Base-by-base conservation (phyloP, 225 moss, liverwort and hornwort species). In the Lunularia cruciata region DNA sequence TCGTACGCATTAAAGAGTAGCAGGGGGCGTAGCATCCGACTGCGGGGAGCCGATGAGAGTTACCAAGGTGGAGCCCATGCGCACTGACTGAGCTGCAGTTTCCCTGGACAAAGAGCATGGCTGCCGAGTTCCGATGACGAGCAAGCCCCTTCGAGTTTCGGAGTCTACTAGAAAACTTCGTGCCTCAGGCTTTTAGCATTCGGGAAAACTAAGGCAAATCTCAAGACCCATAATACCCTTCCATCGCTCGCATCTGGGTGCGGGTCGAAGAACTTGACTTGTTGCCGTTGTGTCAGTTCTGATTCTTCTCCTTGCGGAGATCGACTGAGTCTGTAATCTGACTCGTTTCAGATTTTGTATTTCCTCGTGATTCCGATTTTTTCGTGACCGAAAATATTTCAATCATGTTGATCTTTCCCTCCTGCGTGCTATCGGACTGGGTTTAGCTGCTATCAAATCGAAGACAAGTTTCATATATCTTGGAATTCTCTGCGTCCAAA, bases 321-420 rank as follows among this genome's bases (percentile, higher is more conserved):
- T 60, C 60, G 61, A 61, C 7, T 6, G 61, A 26, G 38, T 39
- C 11, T 61, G 22, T 40, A 4, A 14, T 43, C 12, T 43, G 9
- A 65, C 46, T 28, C 5, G 13, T 30, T 47, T 31, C 26, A 25
- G 37, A 31, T 1, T 65, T 47, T 8, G 26, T 19, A 47, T 19
- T 37, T 51, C 34, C 28, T 45, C 27, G 40, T 26, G 42, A 42
- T 63, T 43, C 43, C 42, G 28, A 12, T 27, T 27, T 67, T 11
- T 1, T 34, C 8, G 42, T 8, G n/a, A n/a, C 28, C 35, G n/a
- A n/a, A 34, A 20, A 33, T 49, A n/a, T 47, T 5, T n/a, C 10
- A 33, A 67, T 34, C n/a, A 67, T 67, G 67, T 67, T 67, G 67
- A 67, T 67, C 34, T 67, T 67, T 36, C 67, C 51, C 34, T 67